Evolutionary conservation across 2,329 filamentous ascomycete genomes (phyloP).

Genomic region (Hypocreales sp.): DNA sequence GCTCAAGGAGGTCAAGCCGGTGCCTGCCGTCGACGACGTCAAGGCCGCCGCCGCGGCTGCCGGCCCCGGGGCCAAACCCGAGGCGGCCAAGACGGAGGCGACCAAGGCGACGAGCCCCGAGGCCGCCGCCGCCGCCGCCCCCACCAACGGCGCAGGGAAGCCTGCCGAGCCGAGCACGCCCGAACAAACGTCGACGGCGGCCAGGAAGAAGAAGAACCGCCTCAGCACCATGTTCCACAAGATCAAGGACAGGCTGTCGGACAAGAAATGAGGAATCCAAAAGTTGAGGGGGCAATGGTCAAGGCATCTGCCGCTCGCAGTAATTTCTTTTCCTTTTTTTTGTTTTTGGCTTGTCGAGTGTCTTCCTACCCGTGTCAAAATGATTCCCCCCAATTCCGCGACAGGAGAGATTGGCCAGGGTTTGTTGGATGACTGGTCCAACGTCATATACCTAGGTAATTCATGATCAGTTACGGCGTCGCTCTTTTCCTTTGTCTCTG

Average conservation of each 20-base stretch:
- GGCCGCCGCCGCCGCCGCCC: conserved; percentile 5
- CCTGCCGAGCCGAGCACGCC: conserved; percentile 8
- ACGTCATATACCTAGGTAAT: conserved; percentile 18
- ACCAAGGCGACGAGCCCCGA: conserved; percentile 4
- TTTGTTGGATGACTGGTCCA: too few relatives aligned
- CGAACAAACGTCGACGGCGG: conserved; percentile 15
- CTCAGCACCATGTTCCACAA: conserved; percentile 47
- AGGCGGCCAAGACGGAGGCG: conserved; percentile 6
- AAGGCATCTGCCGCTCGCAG: conserved; percentile 8
- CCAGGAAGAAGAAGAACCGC: conserved; percentile 54
- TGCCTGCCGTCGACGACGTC: conserved; percentile 17
- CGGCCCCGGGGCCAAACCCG: too few relatives aligned
- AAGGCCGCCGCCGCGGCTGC: too few relatives aligned
- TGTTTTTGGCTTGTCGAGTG: too few relatives aligned
- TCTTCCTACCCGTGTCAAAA: conserved; percentile 19
- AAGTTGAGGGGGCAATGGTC: conserved; percentile 2
- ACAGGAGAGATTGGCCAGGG: conserved; percentile 15
- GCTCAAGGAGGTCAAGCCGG: conserved; percentile 42
- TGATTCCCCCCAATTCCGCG: conserved; percentile 22
- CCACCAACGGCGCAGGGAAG: conserved; percentile 9
- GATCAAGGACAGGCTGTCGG: conserved; percentile 30
- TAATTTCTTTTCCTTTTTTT: conserved; percentile 17
- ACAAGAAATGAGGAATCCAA: conserved; percentile 11
- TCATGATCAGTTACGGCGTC: conserved; percentile 12
- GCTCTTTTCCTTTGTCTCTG: conserved; percentile 1